Base-by-base conservation (phyloP, 768 basidiomycete genomes). In the Rhodotorula sphaerocarpa region DNA sequence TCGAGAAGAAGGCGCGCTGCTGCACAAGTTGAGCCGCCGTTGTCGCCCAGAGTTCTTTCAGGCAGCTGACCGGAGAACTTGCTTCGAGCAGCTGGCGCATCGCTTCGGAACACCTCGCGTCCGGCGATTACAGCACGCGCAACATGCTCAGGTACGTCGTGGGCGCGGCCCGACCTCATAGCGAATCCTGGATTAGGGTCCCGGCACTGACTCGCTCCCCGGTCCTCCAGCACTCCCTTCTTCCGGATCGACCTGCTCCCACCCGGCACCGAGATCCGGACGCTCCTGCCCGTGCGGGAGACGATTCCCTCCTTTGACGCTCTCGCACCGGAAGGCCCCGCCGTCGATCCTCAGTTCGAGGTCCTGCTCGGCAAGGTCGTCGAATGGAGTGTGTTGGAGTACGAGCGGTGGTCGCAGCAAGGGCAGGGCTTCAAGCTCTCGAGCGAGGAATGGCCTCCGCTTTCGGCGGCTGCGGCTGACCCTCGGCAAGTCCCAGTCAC, bases 1-100 rank as follows among this genome's bases (percentile, higher is more conserved):
- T 46, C 59, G 57, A 39, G 66, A 67, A 21, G 58, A 63, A 30
- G 66, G 66, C 10, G 61, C 61, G 0, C 14, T 67, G 1, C 55
- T 63, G 12, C 63, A 65, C 58, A 65, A 65, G 63, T 65, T n/a
- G 34, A 23, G 57, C 51, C 23, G 21, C 28, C 36, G n/a, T 43
- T 15, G 25, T 11, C 9, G 27, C 23, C 10, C 34, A 16, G 23
- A 11, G 44, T 12, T 34, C 15, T 10, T 43, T n/a, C n/a, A n/a
- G n/a, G n/a, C n/a, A 10, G 5, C 11, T 44, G 33, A 50, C 30
- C 43, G 18, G 7, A 7, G 5, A 2, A 18, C 30, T 11, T 4
- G 48, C 30, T 12, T 23, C 16, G 21, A 7, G 36, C 34, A 67
- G 66, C 58, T 67, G 66, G 66, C 63, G 60, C 47, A 61, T 67